A percentile compares a stretch with the other conserved stretches of the same genome.
Evolutionary conservation across 176 grass and related monocot species (phyloP).

Genomic region (Cymbopogon citratus): DNA sequence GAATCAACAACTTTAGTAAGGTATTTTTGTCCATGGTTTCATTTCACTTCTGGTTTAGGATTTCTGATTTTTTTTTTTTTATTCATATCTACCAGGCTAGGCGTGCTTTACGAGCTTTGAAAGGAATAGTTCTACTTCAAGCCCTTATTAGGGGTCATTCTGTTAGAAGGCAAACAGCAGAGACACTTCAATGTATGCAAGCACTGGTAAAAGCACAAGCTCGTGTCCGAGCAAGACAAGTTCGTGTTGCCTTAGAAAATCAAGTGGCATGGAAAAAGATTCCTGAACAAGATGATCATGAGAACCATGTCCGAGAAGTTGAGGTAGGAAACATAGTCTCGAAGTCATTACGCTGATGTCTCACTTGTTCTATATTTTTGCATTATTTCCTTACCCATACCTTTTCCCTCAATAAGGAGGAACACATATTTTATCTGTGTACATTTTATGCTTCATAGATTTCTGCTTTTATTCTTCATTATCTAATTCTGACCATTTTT

Average conservation of each 20-base stretch:
- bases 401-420: not conserved
- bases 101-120: constrained; percentile 83
- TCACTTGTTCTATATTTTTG: constrained; percentile 1
- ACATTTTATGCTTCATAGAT: not conserved
- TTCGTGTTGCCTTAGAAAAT: constrained; percentile 72
- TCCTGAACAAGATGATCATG: constrained; percentile 53
- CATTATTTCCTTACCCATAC: not conserved
- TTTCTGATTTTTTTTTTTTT: constrained; percentile 18
- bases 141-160: constrained; percentile 87
- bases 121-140: constrained; percentile 88
- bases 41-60: not conserved
- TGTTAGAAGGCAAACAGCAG: constrained; percentile 87
- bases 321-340: constrained; percentile 51
- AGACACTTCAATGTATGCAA: constrained; percentile 92
- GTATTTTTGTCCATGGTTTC: constrained; percentile 21
- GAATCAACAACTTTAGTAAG: not conserved
- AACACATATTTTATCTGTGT: not conserved
- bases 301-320: constrained; percentile 54
- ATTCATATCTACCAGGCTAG: constrained; percentile 61
- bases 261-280: constrained; percentile 48
- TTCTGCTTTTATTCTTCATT: not conserved
- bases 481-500: not conserved
- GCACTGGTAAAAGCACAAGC: constrained; percentile 78
- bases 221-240: constrained; percentile 77
- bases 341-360: constrained; percentile 4